These are phyloP conservation scores for Ogataea angusta DNA, from an alignment of 805 yeast species.

Conservation along the genomic window DNA sequence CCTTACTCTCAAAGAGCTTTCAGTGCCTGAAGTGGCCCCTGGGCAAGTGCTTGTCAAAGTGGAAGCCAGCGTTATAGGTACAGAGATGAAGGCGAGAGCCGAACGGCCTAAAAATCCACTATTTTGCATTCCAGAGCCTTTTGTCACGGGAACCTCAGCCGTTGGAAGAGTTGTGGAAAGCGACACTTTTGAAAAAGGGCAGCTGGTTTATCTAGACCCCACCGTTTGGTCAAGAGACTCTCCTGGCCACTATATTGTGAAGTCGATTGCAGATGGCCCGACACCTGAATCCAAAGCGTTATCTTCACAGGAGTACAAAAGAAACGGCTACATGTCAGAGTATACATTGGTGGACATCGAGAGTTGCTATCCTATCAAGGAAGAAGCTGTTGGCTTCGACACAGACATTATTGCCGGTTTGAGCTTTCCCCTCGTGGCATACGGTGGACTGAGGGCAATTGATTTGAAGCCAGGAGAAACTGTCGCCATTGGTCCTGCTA, in stretches of 20 bases:
- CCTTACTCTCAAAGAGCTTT: not conserved
- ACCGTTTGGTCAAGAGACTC: slow-evolving; percentile 1
- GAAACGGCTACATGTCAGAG: slow-evolving; percentile 8
- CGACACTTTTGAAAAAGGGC: slow-evolving; percentile 1
- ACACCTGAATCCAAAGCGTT: slow-evolving; percentile 2
- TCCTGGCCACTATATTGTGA: not conserved
- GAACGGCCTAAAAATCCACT: slow-evolving; percentile 1
- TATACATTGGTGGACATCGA: slow-evolving; percentile 2
- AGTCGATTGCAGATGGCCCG: slow-evolving; percentile 2
- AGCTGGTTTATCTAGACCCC: slow-evolving; percentile 6
- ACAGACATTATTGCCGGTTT: not conserved
- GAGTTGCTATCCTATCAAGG: slow-evolving; percentile 4
- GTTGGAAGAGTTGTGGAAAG: slow-evolving; percentile 6
- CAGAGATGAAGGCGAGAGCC: not conserved
- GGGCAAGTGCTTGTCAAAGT: slow-evolving; percentile 8
- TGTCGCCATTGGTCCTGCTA: slow-evolving; percentile 8
- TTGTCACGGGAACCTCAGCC: slow-evolving; percentile 5
- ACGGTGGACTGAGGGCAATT: slow-evolving; percentile 3
- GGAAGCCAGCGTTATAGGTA: not conserved
- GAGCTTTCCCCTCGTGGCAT: slow-evolving; percentile 1
- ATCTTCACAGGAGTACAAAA: not conserved
- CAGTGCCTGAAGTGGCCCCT: slow-evolving; percentile 1
- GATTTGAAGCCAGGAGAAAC: slow-evolving; percentile 9
- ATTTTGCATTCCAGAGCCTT: slow-evolving; percentile 8
- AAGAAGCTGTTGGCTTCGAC: not conserved